phyloP scores from a whole-genome alignment of 257 asterid genomes.

The Cynanchum wilfordii region DNA sequence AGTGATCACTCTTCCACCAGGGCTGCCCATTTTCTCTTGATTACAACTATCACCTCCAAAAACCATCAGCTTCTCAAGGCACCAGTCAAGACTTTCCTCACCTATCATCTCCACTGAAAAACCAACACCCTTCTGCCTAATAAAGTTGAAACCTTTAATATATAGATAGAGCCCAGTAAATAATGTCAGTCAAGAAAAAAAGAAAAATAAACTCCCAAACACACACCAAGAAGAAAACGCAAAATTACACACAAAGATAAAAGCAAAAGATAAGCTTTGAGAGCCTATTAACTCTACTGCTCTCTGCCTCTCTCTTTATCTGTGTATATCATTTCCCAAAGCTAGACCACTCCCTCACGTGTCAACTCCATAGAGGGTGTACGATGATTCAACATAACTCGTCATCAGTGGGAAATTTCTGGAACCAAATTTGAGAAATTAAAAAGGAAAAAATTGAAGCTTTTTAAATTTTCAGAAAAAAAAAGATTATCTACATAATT shows the following conservation, averaged over 20 bases:
- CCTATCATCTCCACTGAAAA: conserved; percentile 20
- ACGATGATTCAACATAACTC: neutral
- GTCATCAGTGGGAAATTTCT: conserved; percentile 12
- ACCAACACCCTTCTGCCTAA: neutral
- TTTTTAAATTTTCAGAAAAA: neutral
- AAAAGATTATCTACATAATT: neutral
- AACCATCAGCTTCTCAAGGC: conserved; percentile 70
- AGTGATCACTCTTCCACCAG: conserved; percentile 45
- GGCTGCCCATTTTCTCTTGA: conserved; percentile 29
- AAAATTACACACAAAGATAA: neutral
- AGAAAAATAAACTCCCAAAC: neutral
- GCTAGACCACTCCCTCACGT: neutral
- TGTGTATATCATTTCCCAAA: conserved; percentile 7
- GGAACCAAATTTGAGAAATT: neutral
- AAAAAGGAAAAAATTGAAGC: neutral
- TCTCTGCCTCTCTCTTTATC: neutral
- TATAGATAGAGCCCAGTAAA: neutral
- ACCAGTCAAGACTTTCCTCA: conserved; percentile 50
- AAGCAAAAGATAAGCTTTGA: conserved; percentile 9
- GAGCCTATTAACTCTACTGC: neutral
- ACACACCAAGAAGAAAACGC: neutral
- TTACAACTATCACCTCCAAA: conserved; percentile 16
- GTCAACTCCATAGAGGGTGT: conserved; percentile 5
- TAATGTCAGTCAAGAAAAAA: neutral
- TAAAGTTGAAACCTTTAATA: conserved; percentile 10